Evolutionary conservation across 768 basidiomycete genomes (phyloP), one percentile per base, ranked within the genome.

Genomic region (Tubosaeta sp.): DNA sequence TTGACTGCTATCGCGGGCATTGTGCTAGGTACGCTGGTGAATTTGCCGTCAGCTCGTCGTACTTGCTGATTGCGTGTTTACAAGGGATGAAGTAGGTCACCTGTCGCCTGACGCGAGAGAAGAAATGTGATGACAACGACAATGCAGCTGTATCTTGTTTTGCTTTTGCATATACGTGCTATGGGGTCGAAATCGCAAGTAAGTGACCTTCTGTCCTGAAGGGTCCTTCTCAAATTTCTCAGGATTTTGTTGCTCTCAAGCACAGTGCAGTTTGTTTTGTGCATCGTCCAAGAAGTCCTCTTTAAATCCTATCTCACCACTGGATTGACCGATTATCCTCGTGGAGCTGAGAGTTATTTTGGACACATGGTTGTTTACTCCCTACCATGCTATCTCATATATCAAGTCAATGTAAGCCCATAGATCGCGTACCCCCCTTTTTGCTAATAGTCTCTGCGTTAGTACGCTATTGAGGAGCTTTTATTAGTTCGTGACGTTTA

Each of bases 131-230:
- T 56, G 46, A 53, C 54, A 1, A 19, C 16, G 1, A 24, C 24
- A 12, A 11, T 25, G 27, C 30, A 60, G 59, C 21, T 61, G 35
- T 13, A 18, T 60, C 29, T 46, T 60, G 6, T 60, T 58, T n/a
- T n/a, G 46, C 24, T 60, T 61, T 40, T 60, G 59, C 27, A 21
- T 54, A 32, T 61, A 61, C 34, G 55, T 58, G 32, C 14, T 60
- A 11, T 50, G 49, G 49, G 41, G 41, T 21, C 49, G 29, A 29
- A 44, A 39, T 38, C 49, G 36, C 36, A 36, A 22, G 49, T 43
- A 10, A 44, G 48, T n/a, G 5, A 13, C 10, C 9, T 19, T 16
- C 36, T 13, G 2, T 32, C 2, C 19, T 10, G 6, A 10, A 6
- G 6, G 19, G 12, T 43, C 27, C 3, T 12, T 43, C 14, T 24